Conservation (phyloP, 179 eudicot genomes). For the Silene coronaria region DNA sequence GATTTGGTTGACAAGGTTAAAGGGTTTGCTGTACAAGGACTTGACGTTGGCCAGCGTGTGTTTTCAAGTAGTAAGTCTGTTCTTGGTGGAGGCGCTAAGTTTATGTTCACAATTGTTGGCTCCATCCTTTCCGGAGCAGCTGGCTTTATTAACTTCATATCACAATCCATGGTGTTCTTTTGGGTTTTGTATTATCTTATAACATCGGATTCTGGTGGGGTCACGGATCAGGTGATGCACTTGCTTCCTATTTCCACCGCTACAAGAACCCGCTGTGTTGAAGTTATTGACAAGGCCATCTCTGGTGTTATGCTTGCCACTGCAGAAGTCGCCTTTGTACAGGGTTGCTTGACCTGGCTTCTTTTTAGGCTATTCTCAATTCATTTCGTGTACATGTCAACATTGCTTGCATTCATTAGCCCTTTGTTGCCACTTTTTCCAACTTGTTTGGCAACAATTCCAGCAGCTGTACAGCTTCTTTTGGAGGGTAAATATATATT, state of each 20-base stretch:
- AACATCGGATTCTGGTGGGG: constrained; percentile 86
- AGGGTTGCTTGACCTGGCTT: constrained; percentile 95
- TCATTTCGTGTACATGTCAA: constrained; percentile 84
- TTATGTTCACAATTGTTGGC: constrained; percentile 46
- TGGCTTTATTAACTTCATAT: constrained; percentile 61
- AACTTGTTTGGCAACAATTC: constrained; percentile 58
- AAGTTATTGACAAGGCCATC: constrained; percentile 77
- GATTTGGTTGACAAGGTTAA: constrained; percentile 73
- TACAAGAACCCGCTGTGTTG: constrained; percentile 69
- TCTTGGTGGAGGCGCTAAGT: constrained; percentile 64
- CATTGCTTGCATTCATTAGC: constrained; percentile 66
- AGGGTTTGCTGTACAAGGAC: constrained; percentile 69
- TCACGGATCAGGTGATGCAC: constrained; percentile 63
- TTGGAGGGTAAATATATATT: constrained; percentile 59
- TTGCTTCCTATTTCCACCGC: constrained; percentile 66
- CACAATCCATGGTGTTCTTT: constrained; percentile 78
- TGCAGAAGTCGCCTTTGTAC: constrained; percentile 69
- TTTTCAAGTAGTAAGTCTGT: constrained; percentile 63
- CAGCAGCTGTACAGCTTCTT: constrained; percentile 63
- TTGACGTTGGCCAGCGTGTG: constrained; percentile 59
- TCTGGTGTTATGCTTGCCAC: constrained; percentile 84
- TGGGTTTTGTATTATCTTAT: constrained; percentile 91
- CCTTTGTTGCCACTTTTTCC: constrained; percentile 83
- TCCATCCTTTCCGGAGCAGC: constrained; percentile 84
- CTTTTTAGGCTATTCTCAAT: constrained; percentile 73